Percentiles rank a stretch among this genome's conserved stretches.
These are phyloP conservation scores for Sisymbrium altissimum DNA, from an alignment of 345 rosid species.

Conservation along the genomic window DNA sequence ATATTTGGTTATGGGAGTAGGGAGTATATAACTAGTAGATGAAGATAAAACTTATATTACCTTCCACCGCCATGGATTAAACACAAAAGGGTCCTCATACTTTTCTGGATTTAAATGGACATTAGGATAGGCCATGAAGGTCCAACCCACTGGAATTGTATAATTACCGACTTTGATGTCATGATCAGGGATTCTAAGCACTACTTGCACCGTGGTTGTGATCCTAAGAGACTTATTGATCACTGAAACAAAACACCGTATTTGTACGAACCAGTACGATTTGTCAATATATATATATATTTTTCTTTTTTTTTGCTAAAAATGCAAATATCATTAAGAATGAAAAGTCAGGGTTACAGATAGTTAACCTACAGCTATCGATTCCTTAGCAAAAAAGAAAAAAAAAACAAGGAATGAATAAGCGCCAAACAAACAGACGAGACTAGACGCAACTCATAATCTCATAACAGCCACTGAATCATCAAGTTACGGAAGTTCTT, in stretches of 20 bases:
- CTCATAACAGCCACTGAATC: too few species aligned
- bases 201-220: background rate
- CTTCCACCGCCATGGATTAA: slow-evolving; percentile 30
- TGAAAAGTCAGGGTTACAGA: too few species aligned
- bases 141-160: slow-evolving; percentile 21
- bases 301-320: too few species aligned
- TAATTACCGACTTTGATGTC: background rate
- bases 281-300: background rate
- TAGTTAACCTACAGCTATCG: too few species aligned
- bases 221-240: background rate
- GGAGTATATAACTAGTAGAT: background rate
- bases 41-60: background rate
- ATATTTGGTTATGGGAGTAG: background rate
- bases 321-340: too few species aligned
- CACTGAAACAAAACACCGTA: background rate
- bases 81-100: slow-evolving; percentile 8
- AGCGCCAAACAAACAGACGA: too few species aligned
- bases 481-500: too few species aligned
- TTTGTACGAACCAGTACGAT: background rate
- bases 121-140: background rate
- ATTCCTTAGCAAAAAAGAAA: too few species aligned
- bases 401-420: too few species aligned
- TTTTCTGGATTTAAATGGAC: slow-evolving; percentile 7
- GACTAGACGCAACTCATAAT: too few species aligned
- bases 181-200: background rate